Base-by-base conservation (phyloP, 495 filamentous ascomycete genomes). In the Penicillium roqueforti region DNA sequence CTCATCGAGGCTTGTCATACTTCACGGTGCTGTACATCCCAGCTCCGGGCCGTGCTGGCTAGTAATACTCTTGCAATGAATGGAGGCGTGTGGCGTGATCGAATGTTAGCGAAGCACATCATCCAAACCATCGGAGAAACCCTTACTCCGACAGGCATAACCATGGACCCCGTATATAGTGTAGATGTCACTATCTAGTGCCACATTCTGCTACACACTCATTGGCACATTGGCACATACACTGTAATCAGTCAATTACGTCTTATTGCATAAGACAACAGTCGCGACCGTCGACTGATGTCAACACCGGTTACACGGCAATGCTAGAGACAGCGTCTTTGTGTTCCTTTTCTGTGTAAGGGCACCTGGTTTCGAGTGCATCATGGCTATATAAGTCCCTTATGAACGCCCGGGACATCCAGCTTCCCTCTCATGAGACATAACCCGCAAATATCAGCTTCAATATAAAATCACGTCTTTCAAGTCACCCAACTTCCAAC, bases 401-500 rank as follows among this genome's bases (percentile, higher is more conserved):
- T 13, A 16, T 10, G 14, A 3, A 5, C 25, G 4, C n/a, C 32
- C 7, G 14, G 32, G 0, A 6, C 8, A 6, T 8, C 11, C 25
- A 28, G 1, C 3, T 10, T 36, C 19, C 11, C 10, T 32, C 16
- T 16, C 28, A 11, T 32, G 19, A 13, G 32, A 23, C 37, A 34
- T 31, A 7, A n/a, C 20, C 32, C 23, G 16, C 20, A 25, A 25
- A 16, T 3, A 29, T 44, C 46, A 56, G 16, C 22, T 26, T 28
- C 38, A 34, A 26, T 14, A 47, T 7, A 25, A 38, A n/a, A 38
- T 8, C 18, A 36, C 36, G 38, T 19, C 48, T 47, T 38, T 47
- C 44, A 59, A 38, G 19, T 26, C 48, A 51, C 34, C 59, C 11
- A 44, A 32, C 38, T 39, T 32, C 36, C 43, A 29, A 38, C 47